Conservation (phyloP, 2,329 filamentous ascomycete species). For the Verticillium longisporum region DNA sequence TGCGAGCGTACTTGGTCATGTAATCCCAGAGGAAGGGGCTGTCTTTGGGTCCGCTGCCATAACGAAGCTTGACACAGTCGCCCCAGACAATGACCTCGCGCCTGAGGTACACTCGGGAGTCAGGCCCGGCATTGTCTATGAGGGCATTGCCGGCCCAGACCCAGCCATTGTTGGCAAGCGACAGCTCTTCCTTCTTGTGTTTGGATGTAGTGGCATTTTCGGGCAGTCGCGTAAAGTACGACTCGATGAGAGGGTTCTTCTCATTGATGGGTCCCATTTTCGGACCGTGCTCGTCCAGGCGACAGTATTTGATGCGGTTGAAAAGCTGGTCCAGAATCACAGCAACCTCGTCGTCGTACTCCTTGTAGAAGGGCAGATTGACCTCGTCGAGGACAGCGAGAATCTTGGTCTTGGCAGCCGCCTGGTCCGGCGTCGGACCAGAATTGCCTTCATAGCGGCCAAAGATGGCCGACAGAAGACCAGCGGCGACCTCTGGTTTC, state of each 20-base stretch:
- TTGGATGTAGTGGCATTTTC: slow-evolving; percentile 70
- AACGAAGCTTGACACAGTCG: slow-evolving; percentile 94
- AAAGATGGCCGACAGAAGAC: slow-evolving; percentile 58
- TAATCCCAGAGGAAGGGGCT: slow-evolving; percentile 93
- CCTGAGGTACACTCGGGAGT: slow-evolving; percentile 88
- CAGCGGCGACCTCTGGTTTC: slow-evolving; percentile 63
- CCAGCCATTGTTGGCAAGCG: slow-evolving; percentile 94
- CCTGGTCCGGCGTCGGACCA: slow-evolving; percentile 39
- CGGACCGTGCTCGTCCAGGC: slow-evolving; percentile 84
- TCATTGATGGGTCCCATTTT: slow-evolving; percentile 73
- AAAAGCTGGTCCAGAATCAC: slow-evolving; percentile 87
- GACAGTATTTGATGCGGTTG: slow-evolving; percentile 91
- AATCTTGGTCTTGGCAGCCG: slow-evolving; percentile 47
- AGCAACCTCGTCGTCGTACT: slow-evolving; percentile 78
- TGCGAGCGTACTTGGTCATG: slow-evolving; percentile 86
- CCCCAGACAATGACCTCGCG: slow-evolving; percentile 97
- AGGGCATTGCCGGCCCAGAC: slow-evolving; percentile 96
- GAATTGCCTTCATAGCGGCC: slow-evolving; percentile 57
- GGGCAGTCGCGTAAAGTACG: slow-evolving; percentile 89
- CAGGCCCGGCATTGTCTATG: slow-evolving; percentile 84
- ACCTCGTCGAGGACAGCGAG: slow-evolving; percentile 67
- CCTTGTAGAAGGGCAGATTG: slow-evolving; percentile 83
- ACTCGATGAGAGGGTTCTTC: slow-evolving; percentile 77
- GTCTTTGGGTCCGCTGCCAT: slow-evolving; percentile 72
- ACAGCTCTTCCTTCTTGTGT: slow-evolving; percentile 68